A percentile compares a stretch with the other conserved stretches of the same genome.
phyloP scores from a whole-genome alignment of 192 early-diverging fungal species.

The Coemansia sp. region DNA sequence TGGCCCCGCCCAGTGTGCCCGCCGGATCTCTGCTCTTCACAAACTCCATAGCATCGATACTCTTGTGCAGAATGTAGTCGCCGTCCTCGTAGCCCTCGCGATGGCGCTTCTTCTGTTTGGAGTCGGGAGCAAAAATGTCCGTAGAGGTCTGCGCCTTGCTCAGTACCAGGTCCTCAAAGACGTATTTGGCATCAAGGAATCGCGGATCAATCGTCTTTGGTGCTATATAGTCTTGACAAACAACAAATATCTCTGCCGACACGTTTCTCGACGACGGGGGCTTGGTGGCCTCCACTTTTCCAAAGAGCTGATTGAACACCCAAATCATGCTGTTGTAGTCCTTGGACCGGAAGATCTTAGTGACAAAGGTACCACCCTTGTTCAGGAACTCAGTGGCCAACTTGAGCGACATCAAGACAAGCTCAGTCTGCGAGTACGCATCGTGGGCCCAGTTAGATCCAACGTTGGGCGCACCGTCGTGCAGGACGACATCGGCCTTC shows the following conservation, averaged over 20 bases:
- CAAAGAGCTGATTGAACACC: conserved; percentile 97
- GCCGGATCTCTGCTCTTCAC: conserved; percentile 76
- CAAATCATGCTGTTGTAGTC: conserved; percentile 99
- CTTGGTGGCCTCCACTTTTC: conserved; percentile 96
- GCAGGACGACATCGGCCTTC: conserved; percentile 97
- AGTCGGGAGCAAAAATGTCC: conserved; percentile 90
- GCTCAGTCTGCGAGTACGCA: conserved; percentile 93
- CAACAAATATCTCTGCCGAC: conserved; percentile 99
- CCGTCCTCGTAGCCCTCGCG: conserved; percentile 97
- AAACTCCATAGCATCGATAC: conserved; percentile 73
- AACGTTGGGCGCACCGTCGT: conserved; percentile 99
- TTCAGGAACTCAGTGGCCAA: conserved; percentile 90
- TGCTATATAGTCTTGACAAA: conserved; percentile 89
- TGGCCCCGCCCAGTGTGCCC: conserved; percentile 70
- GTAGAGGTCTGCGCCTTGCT: conserved; percentile 51
- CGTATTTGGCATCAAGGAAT: conserved; percentile 88
- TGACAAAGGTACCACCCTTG: conserved; percentile 93
- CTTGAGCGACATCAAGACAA: conserved; percentile 88
- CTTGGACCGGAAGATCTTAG: conserved; percentile 98
- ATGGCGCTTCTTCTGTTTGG: conserved; percentile 75
- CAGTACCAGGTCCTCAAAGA: conserved; percentile 89
- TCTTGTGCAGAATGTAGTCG: conserved; percentile 84
- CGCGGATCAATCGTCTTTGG: conserved; percentile 93
- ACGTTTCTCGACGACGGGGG: conserved; percentile 96
- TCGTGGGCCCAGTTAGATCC: conserved; percentile 95